phyloP scores from a whole-genome alignment of 768 basidiomycete species.

The Russula ochroleuca region DNA sequence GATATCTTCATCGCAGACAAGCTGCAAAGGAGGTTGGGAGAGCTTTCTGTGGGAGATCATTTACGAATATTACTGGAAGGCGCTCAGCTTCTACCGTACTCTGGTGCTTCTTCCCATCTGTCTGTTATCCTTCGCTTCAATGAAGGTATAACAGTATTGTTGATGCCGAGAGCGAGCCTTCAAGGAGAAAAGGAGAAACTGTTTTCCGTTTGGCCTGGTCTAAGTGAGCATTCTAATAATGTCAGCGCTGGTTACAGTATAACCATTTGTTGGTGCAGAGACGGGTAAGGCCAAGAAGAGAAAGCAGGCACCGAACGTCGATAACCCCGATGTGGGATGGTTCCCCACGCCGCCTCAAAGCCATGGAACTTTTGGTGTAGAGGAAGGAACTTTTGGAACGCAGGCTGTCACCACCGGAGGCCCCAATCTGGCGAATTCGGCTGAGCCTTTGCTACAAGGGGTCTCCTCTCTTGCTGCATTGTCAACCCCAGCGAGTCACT shows the following conservation, averaged over 20 bases:
- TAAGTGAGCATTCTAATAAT: slow-evolving; percentile 5
- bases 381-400: neutral
- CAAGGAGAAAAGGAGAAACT: slow-evolving; percentile 10
- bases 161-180: slow-evolving; percentile 13
- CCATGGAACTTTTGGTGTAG: neutral
- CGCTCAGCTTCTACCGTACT: slow-evolving; percentile 9
- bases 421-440: neutral
- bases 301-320: slow-evolving; percentile 2
- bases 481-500: neutral
- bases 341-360: slow-evolving; percentile 12
- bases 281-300: slow-evolving; percentile 4
- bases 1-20: slow-evolving; percentile 7
- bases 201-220: slow-evolving; percentile 4
- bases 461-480: neutral
- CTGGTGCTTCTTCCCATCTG: neutral
- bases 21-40: slow-evolving; percentile 12
- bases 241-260: neutral
- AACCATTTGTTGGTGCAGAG: slow-evolving; percentile 4
- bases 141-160: slow-evolving; percentile 15
- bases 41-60: slow-evolving; percentile 10
- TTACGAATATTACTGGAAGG: slow-evolving; percentile 4
- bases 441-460: neutral
- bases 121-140: slow-evolving; percentile 6
- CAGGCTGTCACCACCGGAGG: neutral
- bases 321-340: slow-evolving; percentile 5